Evolutionary conservation across 2,329 filamentous ascomycete genomes (phyloP).

Genomic region (Sporothrix humicola): DNA sequence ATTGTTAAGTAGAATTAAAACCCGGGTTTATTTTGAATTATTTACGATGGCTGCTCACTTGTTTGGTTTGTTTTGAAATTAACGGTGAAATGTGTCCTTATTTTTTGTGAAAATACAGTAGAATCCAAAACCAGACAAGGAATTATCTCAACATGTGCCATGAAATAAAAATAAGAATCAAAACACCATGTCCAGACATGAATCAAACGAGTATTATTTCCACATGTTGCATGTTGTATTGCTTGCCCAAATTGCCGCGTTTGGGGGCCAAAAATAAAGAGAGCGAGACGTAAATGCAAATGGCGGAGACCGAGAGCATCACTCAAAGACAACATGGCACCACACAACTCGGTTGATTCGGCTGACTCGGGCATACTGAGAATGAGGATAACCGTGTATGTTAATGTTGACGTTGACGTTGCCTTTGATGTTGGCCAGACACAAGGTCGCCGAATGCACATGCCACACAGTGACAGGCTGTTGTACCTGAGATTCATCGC

Average conservation of each 20-base stretch:
- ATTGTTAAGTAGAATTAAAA: too few relatives aligned
- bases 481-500: background rate
- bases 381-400: too few relatives aligned
- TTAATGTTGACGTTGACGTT: background rate
- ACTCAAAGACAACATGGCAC: background rate
- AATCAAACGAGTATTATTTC: background rate
- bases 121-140: too few relatives aligned
- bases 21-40: too few relatives aligned
- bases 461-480: background rate
- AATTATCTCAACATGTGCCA: too few relatives aligned
- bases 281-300: background rate
- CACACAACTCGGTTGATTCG: background rate
- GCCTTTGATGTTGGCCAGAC: background rate
- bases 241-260: constrained; percentile 16
- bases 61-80: too few relatives aligned
- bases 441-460: constrained; percentile 18
- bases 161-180: background rate
- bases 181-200: background rate
- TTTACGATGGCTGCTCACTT: too few relatives aligned
- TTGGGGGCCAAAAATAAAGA: constrained; percentile 27
- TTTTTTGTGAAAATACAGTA: too few relatives aligned
- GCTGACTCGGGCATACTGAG: background rate
- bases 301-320: background rate
- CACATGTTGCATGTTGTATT: background rate
- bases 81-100: too few relatives aligned